A percentile compares a stretch with the other conserved stretches of the same genome.
Conservation (phyloP, 108 stramenopile species). For the Mediolabrus comicus region DNA sequence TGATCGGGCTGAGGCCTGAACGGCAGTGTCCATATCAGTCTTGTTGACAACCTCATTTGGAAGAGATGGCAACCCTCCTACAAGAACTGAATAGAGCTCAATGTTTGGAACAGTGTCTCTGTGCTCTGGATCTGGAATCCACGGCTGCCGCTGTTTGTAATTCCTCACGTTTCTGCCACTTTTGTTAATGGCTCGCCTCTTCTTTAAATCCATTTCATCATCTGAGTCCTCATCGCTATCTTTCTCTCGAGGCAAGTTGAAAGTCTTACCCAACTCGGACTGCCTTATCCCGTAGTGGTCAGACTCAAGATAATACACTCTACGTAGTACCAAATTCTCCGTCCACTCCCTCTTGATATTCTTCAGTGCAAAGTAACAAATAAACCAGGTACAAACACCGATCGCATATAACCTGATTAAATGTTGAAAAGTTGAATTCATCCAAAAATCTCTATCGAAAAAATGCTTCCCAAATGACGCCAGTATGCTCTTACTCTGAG, state of each 20-base stretch:
- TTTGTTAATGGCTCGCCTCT: constrained; percentile 33
- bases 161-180: constrained; percentile 5
- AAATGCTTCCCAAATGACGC: constrained; percentile 2
- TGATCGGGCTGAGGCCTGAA: constrained; percentile 33
- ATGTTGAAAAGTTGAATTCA: constrained; percentile 5
- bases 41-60: constrained; percentile 55
- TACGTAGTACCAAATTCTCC: constrained; percentile 69
- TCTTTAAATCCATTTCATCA: constrained; percentile 16
- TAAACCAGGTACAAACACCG: constrained; percentile 59
- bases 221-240: constrained; percentile 25
- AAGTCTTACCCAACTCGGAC: constrained; percentile 57
- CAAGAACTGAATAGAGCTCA: constrained; percentile 78
- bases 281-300: constrained; percentile 72
- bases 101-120: constrained; percentile 82
- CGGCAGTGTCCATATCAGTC: constrained; percentile 46
- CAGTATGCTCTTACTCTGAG: background rate
- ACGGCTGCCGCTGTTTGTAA: constrained; percentile 57
- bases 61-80: constrained; percentile 77
- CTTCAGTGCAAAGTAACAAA: constrained; percentile 51
- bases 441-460: constrained; percentile 36
- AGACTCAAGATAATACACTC: constrained; percentile 83
- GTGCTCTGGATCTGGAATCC: constrained; percentile 84
- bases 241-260: constrained; percentile 31
- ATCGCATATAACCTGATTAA: constrained; percentile 56
- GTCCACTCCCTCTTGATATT: constrained; percentile 66